Base-by-base conservation (phyloP, 2,329 filamentous ascomycete species). In the Monilinia aucupariae region DNA sequence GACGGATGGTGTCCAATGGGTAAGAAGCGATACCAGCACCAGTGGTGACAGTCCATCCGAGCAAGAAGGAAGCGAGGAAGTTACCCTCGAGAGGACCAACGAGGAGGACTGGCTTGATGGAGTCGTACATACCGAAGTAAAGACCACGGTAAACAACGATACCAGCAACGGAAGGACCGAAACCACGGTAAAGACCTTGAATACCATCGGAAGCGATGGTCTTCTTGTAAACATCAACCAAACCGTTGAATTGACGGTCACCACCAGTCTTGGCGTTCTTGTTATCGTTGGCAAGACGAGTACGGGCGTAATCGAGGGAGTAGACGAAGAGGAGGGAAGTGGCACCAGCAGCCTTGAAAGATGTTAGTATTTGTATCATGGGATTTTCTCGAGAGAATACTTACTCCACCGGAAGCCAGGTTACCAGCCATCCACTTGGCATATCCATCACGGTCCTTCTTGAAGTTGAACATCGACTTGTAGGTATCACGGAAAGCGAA, bases 41-140 rank as follows among this genome's bases (percentile, higher is more conserved):
- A 80, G 94, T 99, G 84, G 94, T 99, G 86, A 99, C 94, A 81
- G 85, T 84, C 94, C 94, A 99, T 79, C 94, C 94, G 81, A 99
- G 94, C 78, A 86, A 77, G 92, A 99, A 99, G 73, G 94, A 99
- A 80, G 94, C 94, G 77, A 99, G 84, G 92, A 99, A 99, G 91
- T 93, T 97, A 84, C 92, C 92, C 83, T 92, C 87, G 75, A 99
- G 91, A 80, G 78, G 69, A 79, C 94, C 94, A 79, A 89, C 86
- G 72, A 99, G 91, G 82, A 97, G 80, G 77, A 97, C 91, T 75
- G 94, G 94, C 92, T 99, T 99, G 87, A 99, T 88, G 75, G 94
- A 99, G 85, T 99, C 94, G 92, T 99, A 99, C 90, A 99, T 90
- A 80, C 94, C 94, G 90, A 99, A 99, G 92, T 99, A 99, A 76